Evolutionary conservation across 176 grass and related monocot species (phyloP).

Genomic region (Oryza nivara): DNA sequence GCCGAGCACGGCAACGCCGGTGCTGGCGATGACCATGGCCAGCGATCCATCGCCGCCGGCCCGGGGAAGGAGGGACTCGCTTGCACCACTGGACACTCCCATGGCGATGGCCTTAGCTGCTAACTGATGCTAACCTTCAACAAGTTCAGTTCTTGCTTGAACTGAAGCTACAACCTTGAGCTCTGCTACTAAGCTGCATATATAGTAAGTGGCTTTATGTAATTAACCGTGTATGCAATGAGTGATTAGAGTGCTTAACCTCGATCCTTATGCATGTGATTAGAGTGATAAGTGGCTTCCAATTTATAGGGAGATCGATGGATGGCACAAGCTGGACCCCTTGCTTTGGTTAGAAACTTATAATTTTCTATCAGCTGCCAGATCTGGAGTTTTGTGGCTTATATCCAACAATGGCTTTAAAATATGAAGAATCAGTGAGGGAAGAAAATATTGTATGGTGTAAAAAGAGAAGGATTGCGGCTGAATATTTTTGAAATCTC

Average conservation of each 20-base stretch:
- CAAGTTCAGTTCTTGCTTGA: background rate
- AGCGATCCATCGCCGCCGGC: background rate
- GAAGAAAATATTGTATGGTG: background rate
- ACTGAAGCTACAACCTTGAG: background rate
- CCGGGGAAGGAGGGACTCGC: constrained; percentile 16
- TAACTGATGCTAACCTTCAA: background rate
- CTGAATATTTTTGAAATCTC: background rate
- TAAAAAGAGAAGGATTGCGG: background rate
- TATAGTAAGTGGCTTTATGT: no score
- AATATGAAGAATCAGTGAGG: background rate
- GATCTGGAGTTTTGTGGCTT: background rate
- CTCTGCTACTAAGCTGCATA: background rate
- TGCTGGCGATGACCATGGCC: constrained; percentile 59
- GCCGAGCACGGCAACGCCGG: constrained; percentile 53
- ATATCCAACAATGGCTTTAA: background rate
- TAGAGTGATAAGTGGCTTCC: background rate
- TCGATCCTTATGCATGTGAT: background rate
- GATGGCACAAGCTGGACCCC: background rate
- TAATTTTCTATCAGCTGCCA: background rate
- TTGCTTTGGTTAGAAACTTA: background rate
- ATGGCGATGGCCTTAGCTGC: background rate
- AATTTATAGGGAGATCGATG: background rate
- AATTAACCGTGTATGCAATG: background rate
- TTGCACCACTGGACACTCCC: background rate
- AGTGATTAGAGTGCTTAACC: background rate